Conservation (phyloP, 371 early-diverging fungal genomes). For the Mycotypha africana region DNA sequence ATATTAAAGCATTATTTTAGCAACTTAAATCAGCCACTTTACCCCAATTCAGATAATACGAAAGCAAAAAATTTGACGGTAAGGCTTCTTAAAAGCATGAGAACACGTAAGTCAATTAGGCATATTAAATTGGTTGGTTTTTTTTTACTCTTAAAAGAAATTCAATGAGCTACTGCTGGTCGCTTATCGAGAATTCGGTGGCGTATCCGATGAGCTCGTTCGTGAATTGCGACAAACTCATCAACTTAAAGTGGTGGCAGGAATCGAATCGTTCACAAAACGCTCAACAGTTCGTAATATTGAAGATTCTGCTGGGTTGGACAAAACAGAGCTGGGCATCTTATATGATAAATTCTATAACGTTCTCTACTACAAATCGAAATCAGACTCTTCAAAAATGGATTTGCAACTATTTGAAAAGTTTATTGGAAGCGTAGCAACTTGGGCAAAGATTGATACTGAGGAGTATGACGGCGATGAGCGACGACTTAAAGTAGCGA, state of each 20-base stretch:
- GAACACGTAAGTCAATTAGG: too few species aligned
- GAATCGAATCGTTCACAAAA: constrained; percentile 91
- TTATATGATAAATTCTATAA: constrained; percentile 88
- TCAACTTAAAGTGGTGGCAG: constrained; percentile 93
- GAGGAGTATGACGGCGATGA: constrained; percentile 25
- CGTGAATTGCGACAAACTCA: constrained; percentile 81
- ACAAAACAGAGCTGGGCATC: constrained; percentile 77
- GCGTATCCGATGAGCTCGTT: constrained; percentile 73
- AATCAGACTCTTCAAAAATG: constrained; percentile 44
- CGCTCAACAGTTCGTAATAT: constrained; percentile 84
- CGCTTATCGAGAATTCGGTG: constrained; percentile 89
- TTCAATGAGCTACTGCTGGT: constrained; percentile 90
- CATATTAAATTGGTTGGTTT: too few species aligned
- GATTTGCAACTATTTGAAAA: constrained; percentile 58
- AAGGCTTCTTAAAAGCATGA: constrained; percentile 8
- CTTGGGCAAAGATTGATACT: constrained; percentile 46
- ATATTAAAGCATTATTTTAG: constrained; percentile 71
- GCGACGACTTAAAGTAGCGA: constrained; percentile 33
- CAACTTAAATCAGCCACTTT: constrained; percentile 61
- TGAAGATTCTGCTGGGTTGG: constrained; percentile 65
- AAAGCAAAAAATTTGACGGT: constrained; percentile 60
- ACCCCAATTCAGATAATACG: constrained; percentile 51
- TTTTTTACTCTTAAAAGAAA: constrained; percentile 31
- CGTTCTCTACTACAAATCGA: constrained; percentile 70
- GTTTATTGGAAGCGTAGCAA: constrained; percentile 51